Base-by-base conservation (phyloP, 1,284 basidiomycete genomes). In the Ganoderma boninense region DNA sequence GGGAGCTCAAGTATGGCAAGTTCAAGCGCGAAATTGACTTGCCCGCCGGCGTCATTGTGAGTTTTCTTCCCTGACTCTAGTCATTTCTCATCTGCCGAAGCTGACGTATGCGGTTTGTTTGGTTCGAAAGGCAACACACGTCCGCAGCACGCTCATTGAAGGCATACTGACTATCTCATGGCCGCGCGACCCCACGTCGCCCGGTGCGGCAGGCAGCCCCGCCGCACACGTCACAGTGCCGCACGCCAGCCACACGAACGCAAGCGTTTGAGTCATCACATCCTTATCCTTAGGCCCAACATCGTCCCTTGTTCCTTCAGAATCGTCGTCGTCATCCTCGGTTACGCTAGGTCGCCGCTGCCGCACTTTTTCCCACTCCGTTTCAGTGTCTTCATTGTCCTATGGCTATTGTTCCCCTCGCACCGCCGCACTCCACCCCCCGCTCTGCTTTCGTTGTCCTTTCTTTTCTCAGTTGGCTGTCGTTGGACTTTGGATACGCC, bases 1-100 rank as follows among this genome's bases (percentile, higher is more conserved):
- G 83, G 35, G 88, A 90, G 73, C 77, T 90, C 66, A 84, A 87
- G 49, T 89, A 87, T 72, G 89, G 89, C 6, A 78, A 79, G 64
- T 89, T 89, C 72, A 81, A 81, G 29, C 84, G 88, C 42, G 79
- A 79, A 4, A 78, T 90, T 14, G 78, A 76, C 44, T 76, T 90
- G 8, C 87, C 88, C 20, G 63, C 73, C 2, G 87, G 86, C 32
- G 82, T 84, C n/a, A 82, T 86, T 78, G 89, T 87, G 75, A 78
- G 83, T 79, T 56, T 16, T 26, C 6, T 65, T 26, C 66, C 67
- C 29, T 56, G 42, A 32, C 43, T 63, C 11, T 35, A 61, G 62
- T 62, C 66, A 54, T 38, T 26, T 16, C 14, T 52, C 32, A 63
- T 40, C 11, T 38, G 60, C 44, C 13, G 57, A 18, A 10, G 46